Conservation (phyloP, 2,329 filamentous ascomycete genomes). For the Colletotrichum australisinense region DNA sequence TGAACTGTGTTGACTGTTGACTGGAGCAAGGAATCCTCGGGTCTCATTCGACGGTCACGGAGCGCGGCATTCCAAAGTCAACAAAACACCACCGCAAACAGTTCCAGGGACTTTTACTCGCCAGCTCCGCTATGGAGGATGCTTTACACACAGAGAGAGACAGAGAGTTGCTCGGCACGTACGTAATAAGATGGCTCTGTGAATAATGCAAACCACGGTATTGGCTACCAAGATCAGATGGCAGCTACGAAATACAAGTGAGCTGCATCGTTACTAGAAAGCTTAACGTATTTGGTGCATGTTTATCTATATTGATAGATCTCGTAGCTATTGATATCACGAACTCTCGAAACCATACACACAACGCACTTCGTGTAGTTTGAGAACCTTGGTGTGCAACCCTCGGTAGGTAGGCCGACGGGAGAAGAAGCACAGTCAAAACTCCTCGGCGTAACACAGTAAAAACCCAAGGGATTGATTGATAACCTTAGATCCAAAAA, state of each 20-base stretch:
- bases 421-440: background rate
- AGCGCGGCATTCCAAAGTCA: background rate
- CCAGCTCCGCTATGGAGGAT: background rate
- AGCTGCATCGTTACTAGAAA: background rate
- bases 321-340: background rate
- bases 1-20: conserved; percentile 15
- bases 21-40: background rate
- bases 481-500: background rate
- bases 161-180: background rate
- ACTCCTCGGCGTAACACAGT: conserved; percentile 6
- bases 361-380: too few species aligned
- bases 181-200: background rate
- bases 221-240: background rate
- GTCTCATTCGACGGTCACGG: background rate
- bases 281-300: background rate
- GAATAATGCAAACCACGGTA: background rate
- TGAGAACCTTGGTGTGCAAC: too few species aligned
- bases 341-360: background rate
- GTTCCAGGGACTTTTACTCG: background rate
- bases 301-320: background rate
- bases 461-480: background rate
- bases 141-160: background rate
- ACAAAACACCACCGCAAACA: background rate
- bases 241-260: too few species aligned
- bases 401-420: too few species aligned